Evolutionary conservation across 768 basidiomycete genomes (phyloP), one percentile per base, ranked within the genome.

Genomic region (Megacollybia marginata): DNA sequence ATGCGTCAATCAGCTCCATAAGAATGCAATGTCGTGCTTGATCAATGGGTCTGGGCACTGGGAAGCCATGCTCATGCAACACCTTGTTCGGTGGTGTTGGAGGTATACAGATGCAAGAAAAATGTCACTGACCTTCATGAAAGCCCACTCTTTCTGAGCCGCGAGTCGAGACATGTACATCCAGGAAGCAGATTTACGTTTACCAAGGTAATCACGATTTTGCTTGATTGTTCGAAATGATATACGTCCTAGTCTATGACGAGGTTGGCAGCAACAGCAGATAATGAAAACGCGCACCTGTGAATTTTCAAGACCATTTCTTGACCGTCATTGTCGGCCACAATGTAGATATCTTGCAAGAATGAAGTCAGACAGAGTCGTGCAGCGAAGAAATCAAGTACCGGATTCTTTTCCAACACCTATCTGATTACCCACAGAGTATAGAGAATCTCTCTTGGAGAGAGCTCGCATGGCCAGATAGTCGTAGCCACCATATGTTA

Each of bases 401-500:
- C 95, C 94, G 46, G 90, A 91, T 69, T 99, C 96, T 68, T 99
- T 99, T 12, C 96, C 96, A 28, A 96, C 94, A 31, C 96, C 96
- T 59, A 99, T 94, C 70, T 96, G 92, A 62, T 96, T 96, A 18
- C 96, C 96, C 32, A 99, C 91, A 19, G 91, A 90, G 56, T 85
- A 71, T 69, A 99, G 77, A 0, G 89, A 81, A 49, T 92, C 90
- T 48, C 95, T 72, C 63, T 93, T 92, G 1, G 90, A 92, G 64
- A 98, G 71, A 2, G 96, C 88, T 33, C 92, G 80, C 75, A 98
- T 88, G 19, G 96, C 92, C 20, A 99, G 76, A 63, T 83, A 98
- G 59, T 99, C 96, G 55, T 96, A 93, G n/a, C 96, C 96, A 33
- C 96, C 96, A 62, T 99, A 99, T 4, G 96, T 98, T 55, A 99